These are phyloP conservation scores for Filosporella fistucella DNA, from an alignment of 495 filamentous ascomycete species.

Conservation along the genomic window DNA sequence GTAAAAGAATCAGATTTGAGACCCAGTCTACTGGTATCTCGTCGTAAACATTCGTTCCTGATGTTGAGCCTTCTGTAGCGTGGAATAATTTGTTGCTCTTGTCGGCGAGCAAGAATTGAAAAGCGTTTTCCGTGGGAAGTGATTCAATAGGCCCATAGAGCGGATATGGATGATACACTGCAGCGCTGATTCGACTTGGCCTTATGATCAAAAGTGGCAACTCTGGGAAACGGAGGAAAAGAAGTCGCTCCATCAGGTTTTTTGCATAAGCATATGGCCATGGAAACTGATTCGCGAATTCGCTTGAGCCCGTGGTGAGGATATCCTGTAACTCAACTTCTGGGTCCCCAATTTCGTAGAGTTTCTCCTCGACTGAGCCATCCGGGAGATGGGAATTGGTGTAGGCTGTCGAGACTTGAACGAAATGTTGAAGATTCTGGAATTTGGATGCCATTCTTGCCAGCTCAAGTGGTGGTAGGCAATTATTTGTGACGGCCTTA, in stretches of 20 bases:
- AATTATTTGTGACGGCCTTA: slow-evolving; percentile 12
- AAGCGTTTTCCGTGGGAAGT: slow-evolving; percentile 5
- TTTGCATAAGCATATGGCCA: slow-evolving; percentile 16
- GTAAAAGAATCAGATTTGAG: slow-evolving; percentile 13
- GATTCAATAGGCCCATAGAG: slow-evolving; percentile 8
- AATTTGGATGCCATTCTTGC: slow-evolving; percentile 3
- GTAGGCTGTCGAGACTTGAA: slow-evolving; percentile 14
- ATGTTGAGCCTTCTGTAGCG: background rate
- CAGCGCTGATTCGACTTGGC: slow-evolving; percentile 9
- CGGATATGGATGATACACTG: slow-evolving; percentile 7
- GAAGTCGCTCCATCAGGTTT: slow-evolving; percentile 10
- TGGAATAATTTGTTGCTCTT: background rate
- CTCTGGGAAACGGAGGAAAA: slow-evolving; percentile 4
- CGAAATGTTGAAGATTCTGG: slow-evolving; percentile 9
- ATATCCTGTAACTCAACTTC: slow-evolving; percentile 8
- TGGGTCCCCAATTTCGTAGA: slow-evolving; percentile 6
- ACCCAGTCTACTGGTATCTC: slow-evolving; percentile 15
- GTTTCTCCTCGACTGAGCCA: slow-evolving; percentile 7
- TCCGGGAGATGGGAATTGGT: slow-evolving; percentile 5
- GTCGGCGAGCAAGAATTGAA: background rate
- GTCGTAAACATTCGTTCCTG: slow-evolving; percentile 10
- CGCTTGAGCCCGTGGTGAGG: slow-evolving; percentile 2
- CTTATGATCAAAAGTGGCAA: slow-evolving; percentile 10
- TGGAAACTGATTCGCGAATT: slow-evolving; percentile 3
- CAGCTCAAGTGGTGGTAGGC: slow-evolving; percentile 9